Base-by-base conservation (phyloP, 1,284 basidiomycete species). In the Heterobasidion irregulare region DNA sequence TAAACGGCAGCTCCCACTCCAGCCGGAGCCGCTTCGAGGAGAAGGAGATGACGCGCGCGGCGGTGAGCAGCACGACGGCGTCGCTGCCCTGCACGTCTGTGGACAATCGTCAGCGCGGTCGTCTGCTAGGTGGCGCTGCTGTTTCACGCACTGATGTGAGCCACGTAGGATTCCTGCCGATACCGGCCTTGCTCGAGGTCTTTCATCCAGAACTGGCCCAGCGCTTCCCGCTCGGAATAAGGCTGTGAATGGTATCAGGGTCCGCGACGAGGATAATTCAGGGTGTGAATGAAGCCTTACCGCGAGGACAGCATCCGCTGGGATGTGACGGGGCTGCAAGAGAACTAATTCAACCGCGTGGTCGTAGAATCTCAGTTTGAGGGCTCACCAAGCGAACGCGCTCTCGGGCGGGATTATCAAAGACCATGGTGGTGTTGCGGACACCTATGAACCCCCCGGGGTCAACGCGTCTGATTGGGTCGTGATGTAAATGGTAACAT, bases 361-460 rank as follows among this genome's bases (percentile, higher is more conserved):
- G 12, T 41, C 38, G n/a, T 41, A n/a, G 38, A 41, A 10, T 6
- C 8, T 41, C 38, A 6, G 9, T n/a, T 16, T 7, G 6, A 41
- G 16, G 13, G 68, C 83, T 66, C 58, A 88, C 88, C 63, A 94
- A 71, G 63, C 97, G 81, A 26, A 92, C 83, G 16, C 95, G 86
- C 65, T 98, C 96, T 55, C 95, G 82, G 53, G 90, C 89, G 49
- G 91, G 89, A 61, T 86, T 91, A 66, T 99, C 97, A 62, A 99
- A 99, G 1, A 98, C 96, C 2, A 94, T 98, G 0, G 97, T 99
- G 0, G 97, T 99, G 66, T 99, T 99, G 45, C 97, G 84, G 60
- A 98, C 94, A 33, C 91, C 91, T 89, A 63, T 26, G 50, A 6
- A 6, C 16, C 3, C 10, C 10, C 9, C 50, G 10, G 48, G 16